Conservation (phyloP, 305 asterid genomes). For the Fraxinus latifolia region DNA sequence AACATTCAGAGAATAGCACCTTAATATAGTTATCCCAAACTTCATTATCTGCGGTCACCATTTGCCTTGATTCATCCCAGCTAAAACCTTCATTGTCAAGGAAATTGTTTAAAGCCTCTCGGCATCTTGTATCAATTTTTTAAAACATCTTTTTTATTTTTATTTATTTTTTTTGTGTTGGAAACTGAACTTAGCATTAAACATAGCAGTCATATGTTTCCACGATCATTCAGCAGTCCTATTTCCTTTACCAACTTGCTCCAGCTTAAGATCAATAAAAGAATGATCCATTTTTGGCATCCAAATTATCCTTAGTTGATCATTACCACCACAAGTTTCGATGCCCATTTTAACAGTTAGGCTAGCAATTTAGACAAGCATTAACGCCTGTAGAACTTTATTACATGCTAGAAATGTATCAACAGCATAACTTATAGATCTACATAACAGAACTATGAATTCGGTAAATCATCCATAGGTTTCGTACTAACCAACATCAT, state of each 20-base stretch:
- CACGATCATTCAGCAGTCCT: constrained; percentile 31
- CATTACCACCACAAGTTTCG: constrained; percentile 19
- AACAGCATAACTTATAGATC: not conserved
- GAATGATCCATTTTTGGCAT: constrained; percentile 40
- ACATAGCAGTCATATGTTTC: constrained; percentile 31
- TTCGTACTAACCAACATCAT: not conserved
- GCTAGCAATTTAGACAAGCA: not conserved
- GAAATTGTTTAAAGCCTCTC: constrained; percentile 26
- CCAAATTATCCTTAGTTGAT: constrained; percentile 39
- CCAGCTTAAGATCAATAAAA: constrained; percentile 37
- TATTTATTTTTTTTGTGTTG: constrained; percentile 9
- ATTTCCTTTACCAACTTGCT: constrained; percentile 29
- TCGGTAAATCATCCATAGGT: not conserved
- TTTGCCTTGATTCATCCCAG: constrained; percentile 34
- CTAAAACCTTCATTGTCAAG: constrained; percentile 36
- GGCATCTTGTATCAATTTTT: constrained; percentile 42
- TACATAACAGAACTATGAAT: not conserved
- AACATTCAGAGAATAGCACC: constrained; percentile 22
- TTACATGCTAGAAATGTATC: not conserved
- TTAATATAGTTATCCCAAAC: constrained; percentile 40
- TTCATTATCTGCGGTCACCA: constrained; percentile 27
- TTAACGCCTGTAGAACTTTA: not conserved
- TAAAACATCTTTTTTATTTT: constrained; percentile 20
- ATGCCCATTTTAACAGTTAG: constrained; percentile 26
- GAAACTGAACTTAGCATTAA: constrained; percentile 33